phyloP scores from a whole-genome alignment of 2,329 filamentous ascomycete genomes.

The Myotisia sp. region DNA sequence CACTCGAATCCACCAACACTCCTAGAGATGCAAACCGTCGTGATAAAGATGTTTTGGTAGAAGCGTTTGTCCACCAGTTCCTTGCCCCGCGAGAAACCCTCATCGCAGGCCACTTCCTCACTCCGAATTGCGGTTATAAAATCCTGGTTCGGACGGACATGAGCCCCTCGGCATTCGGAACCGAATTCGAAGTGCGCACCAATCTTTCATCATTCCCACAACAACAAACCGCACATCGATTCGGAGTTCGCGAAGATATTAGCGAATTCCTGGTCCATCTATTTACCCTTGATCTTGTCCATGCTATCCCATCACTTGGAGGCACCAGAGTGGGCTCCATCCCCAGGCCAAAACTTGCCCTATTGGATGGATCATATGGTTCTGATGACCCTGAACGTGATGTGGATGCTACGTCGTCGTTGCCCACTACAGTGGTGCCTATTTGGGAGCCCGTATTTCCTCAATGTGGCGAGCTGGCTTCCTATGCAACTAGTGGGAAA shows the following conservation, averaged over 20 bases:
- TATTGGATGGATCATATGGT: background rate
- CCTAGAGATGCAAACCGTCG: slow-evolving; percentile 12
- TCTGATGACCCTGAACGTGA: slow-evolving; percentile 5
- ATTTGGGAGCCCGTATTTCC: slow-evolving; percentile 17
- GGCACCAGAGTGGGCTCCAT: background rate
- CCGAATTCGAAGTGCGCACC: slow-evolving; percentile 26
- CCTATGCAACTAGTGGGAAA: slow-evolving; percentile 11
- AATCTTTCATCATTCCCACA: slow-evolving; percentile 19
- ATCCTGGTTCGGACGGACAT: slow-evolving; percentile 26
- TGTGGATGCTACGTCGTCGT: background rate
- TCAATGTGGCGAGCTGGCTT: slow-evolving; percentile 23
- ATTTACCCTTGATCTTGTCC: slow-evolving; percentile 26
- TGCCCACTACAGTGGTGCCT: background rate
- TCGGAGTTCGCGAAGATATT: slow-evolving; percentile 23
- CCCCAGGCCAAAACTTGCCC: background rate
- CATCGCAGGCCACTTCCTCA: slow-evolving; percentile 25
- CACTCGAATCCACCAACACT: slow-evolving; percentile 7
- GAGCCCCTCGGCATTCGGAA: slow-evolving; percentile 22
- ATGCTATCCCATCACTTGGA: slow-evolving; percentile 16
- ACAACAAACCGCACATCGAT: slow-evolving; percentile 17
- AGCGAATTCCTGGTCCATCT: slow-evolving; percentile 23
- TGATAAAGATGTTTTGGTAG: slow-evolving; percentile 17
- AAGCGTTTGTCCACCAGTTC: slow-evolving; percentile 30
- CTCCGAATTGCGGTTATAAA: slow-evolving; percentile 23
- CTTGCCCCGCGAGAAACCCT: slow-evolving; percentile 31